Conservation (phyloP, 805 yeast species). For the Sugiyamaella mastotermitis region DNA sequence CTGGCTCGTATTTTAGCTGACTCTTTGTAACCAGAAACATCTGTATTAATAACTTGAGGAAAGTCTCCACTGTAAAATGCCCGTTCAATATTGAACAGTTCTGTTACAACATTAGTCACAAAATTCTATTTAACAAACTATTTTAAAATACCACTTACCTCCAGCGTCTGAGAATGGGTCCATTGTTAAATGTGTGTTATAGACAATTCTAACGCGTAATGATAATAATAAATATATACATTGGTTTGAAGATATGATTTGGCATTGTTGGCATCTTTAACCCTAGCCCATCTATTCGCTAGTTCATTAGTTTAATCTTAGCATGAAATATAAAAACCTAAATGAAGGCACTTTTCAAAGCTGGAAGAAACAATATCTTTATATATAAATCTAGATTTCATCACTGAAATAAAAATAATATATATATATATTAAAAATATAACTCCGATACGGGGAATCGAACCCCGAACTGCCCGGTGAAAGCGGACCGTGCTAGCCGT, state of each 20-base stretch:
- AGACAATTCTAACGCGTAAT: too few species aligned
- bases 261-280: neutral
- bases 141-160: conserved; percentile 19
- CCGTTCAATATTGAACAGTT: conserved; percentile 31
- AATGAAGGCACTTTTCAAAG: too few species aligned
- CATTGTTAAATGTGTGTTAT: conserved; percentile 10
- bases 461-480: conserved; percentile 67
- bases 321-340: too few species aligned
- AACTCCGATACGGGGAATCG: conserved; percentile 72
- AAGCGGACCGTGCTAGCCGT: conserved; percentile 60
- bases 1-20: conserved; percentile 24
- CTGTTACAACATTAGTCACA: conserved; percentile 10
- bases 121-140: neutral
- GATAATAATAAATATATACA: too few species aligned
- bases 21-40: conserved; percentile 22
- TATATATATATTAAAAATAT: too few species aligned
- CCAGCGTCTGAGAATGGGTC: conserved; percentile 27
- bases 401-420: too few species aligned
- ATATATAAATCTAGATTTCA: too few species aligned
- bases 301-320: too few species aligned
- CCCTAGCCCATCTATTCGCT: neutral
- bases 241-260: too few species aligned
- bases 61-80: conserved; percentile 38
- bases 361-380: too few species aligned
- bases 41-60: conserved; percentile 27